These are phyloP conservation scores for Saccharomyces paradoxus DNA, from an alignment of 805 yeast species.

Conservation along the genomic window DNA sequence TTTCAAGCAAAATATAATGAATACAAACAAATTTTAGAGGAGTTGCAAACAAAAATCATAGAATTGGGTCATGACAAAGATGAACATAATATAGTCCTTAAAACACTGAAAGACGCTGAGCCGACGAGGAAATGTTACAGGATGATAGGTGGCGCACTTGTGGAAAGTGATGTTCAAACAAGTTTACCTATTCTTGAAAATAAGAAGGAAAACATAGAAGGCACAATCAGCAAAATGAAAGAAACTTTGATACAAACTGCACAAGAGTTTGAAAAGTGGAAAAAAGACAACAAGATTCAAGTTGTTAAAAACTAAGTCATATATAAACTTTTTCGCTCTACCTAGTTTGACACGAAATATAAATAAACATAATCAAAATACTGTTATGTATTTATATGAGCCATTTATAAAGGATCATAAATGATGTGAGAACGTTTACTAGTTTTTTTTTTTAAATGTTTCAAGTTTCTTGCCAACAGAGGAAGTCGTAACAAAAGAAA, in stretches of 20 bases:
- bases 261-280: conserved; percentile 29
- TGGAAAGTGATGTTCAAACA: conserved; percentile 74
- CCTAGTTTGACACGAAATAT: neutral
- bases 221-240: conserved; percentile 25
- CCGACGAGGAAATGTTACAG: conserved; percentile 73
- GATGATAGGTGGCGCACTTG: conserved; percentile 89
- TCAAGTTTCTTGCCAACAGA: neutral
- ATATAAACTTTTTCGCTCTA: neutral
- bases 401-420: neutral
- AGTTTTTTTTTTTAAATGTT: neutral
- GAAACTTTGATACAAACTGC: conserved; percentile 25
- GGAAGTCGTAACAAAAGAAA: conserved; percentile 40
- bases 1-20: conserved; percentile 45
- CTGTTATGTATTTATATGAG: neutral
- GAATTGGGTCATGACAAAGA: conserved; percentile 43
- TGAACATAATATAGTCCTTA: conserved; percentile 47
- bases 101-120: conserved; percentile 46
- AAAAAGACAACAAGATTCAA: conserved; percentile 30
- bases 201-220: conserved; percentile 42
- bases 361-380: neutral
- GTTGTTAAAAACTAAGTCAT: conserved; percentile 22
- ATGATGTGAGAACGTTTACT: neutral
- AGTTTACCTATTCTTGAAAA: conserved; percentile 55
- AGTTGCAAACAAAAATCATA: conserved; percentile 38
- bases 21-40: conserved; percentile 42